Conservation (phyloP, 2,329 filamentous ascomycete species). For the Ophiocordyceps unilateralis region DNA sequence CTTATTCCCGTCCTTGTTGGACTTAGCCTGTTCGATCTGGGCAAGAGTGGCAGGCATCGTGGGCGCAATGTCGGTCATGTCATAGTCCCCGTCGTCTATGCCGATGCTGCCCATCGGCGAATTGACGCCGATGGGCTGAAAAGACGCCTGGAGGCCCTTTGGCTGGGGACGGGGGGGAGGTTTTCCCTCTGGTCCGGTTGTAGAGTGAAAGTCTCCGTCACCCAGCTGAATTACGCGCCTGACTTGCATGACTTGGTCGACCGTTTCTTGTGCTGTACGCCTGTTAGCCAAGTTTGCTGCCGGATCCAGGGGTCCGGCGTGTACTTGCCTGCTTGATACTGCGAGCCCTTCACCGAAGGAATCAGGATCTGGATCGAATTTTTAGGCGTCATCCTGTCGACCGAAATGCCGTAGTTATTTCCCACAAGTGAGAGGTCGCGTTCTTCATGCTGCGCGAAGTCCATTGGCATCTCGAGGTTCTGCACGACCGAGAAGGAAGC, state of each 20-base stretch:
- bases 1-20: constrained; percentile 6
- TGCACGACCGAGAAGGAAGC: constrained; percentile 51
- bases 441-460: constrained; percentile 32
- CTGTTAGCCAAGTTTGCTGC: constrained; percentile 1
- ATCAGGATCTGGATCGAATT: constrained; percentile 41
- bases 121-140: constrained; percentile 43
- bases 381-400: constrained; percentile 32
- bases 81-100: constrained; percentile 22
- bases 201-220: constrained; percentile 13
- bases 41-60: constrained; percentile 9
- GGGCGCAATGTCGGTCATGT: constrained; percentile 25
- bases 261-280: constrained; percentile 15
- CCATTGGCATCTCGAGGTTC: constrained; percentile 42
- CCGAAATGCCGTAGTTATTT: constrained; percentile 41
- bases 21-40: constrained; percentile 6
- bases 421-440: constrained; percentile 45
- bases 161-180: constrained; percentile 46
- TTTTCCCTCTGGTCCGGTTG: constrained; percentile 25
- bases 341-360: constrained; percentile 34
- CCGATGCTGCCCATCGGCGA: constrained; percentile 20
- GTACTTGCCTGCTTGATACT: constrained; percentile 34
- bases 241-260: constrained; percentile 47
- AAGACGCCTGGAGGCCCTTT: constrained; percentile 48
- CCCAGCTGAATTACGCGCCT: constrained; percentile 42
- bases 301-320: too few species aligned